phyloP scores from a whole-genome alignment of 1,284 basidiomycete species.

The Malassezia japonica region DNA sequence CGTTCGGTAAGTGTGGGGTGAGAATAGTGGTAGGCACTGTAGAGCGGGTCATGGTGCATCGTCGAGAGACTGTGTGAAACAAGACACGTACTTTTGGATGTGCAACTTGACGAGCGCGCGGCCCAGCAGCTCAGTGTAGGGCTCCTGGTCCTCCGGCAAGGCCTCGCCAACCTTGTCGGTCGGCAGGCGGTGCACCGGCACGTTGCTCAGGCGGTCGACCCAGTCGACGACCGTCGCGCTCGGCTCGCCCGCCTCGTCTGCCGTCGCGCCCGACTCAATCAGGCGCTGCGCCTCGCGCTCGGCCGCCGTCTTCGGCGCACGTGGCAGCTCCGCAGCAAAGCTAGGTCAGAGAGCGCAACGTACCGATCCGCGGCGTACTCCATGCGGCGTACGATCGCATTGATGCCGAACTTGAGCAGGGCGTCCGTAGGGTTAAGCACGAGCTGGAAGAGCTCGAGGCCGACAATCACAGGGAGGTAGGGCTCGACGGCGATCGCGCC shows the following conservation, averaged over 20 bases:
- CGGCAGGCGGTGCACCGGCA: background rate
- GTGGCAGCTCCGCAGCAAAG: constrained; percentile 28
- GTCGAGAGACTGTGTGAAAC: constrained; percentile 27
- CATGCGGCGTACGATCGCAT: constrained; percentile 34
- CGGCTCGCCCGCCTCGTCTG: background rate
- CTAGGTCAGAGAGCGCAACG: background rate
- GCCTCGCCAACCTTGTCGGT: background rate
- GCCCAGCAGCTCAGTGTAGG: constrained; percentile 35
- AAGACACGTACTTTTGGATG: constrained; percentile 33
- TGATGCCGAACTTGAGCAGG: constrained; percentile 38
- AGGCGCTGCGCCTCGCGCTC: constrained; percentile 25
- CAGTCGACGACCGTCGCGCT: constrained; percentile 8
- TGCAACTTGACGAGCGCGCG: constrained; percentile 43
- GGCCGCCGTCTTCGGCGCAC: constrained; percentile 23
- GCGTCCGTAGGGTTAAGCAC: constrained; percentile 39
- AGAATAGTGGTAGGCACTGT: constrained; percentile 43
- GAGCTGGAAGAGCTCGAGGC: constrained; percentile 45
- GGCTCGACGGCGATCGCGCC: constrained; percentile 19
- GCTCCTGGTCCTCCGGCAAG: constrained; percentile 21
- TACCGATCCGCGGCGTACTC: constrained; percentile 40
- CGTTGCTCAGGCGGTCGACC: constrained; percentile 4
- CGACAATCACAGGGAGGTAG: constrained; percentile 41
- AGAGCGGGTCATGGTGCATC: constrained; percentile 46
- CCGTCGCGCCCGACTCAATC: constrained; percentile 12
- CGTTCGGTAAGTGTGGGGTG: constrained; percentile 44